Evolutionary conservation across 176 grass and related monocot species (phyloP).

Genomic region (Ampelocalamus luodianensis): DNA sequence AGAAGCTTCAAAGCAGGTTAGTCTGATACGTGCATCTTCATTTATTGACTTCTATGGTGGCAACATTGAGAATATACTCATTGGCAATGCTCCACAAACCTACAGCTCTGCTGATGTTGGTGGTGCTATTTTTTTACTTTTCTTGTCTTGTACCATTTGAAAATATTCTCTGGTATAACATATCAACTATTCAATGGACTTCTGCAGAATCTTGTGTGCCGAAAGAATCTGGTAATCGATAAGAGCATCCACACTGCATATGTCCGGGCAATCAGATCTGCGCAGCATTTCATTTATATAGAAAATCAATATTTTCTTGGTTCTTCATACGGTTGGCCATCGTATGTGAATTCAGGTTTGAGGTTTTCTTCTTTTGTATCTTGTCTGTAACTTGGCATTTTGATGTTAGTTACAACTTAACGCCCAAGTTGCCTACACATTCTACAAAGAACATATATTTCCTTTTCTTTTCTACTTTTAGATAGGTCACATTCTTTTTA

Average conservation of each 20-base stretch:
- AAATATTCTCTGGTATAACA: slow-evolving; percentile 4
- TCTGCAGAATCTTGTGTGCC: slow-evolving; percentile 87
- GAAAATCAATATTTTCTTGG: slow-evolving; percentile 99
- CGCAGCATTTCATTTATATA: slow-evolving; percentile 96
- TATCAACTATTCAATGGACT: slow-evolving; percentile 20
- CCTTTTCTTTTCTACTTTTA: slow-evolving; percentile 18
- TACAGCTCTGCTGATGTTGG: slow-evolving; percentile 5
- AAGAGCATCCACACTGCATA: slow-evolving; percentile 99
- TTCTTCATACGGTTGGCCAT: slow-evolving; percentile 92
- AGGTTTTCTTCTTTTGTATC: not conserved
- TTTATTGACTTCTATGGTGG: slow-evolving; percentile 5
- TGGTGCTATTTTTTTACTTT: not conserved
- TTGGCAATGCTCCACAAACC: slow-evolving; percentile 4
- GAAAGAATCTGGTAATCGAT: slow-evolving; percentile 85
- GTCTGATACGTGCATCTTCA: slow-evolving; percentile 3
- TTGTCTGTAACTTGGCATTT: not conserved
- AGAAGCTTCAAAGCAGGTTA: slow-evolving; percentile 71
- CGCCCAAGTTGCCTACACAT: not conserved
- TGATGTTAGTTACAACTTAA: slow-evolving; percentile 9
- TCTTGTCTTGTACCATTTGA: slow-evolving; percentile 10
- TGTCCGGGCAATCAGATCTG: slow-evolving; percentile 93
- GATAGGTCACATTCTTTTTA: slow-evolving; percentile 31
- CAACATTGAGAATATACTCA: slow-evolving; percentile 22
- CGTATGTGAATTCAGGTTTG: slow-evolving; percentile 82
- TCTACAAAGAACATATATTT: not conserved